Conservation (phyloP, 2,329 filamentous ascomycete species). For the Colletotrichum cereale region DNA sequence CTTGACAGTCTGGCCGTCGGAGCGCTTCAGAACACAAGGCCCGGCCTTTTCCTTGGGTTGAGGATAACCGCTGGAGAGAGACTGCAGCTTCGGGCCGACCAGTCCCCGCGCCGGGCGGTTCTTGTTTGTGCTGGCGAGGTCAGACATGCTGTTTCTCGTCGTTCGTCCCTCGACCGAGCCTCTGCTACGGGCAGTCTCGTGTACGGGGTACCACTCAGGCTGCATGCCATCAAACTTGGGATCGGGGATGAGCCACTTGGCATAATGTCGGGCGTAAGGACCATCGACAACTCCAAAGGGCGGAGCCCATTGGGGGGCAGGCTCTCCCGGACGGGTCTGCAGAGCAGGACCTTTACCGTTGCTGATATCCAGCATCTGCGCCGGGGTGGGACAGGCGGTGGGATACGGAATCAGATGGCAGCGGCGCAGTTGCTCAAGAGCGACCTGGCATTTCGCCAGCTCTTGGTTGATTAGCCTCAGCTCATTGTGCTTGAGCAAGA, state of each 20-base stretch:
- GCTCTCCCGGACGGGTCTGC: conserved; percentile 70
- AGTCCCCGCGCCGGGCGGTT: conserved; percentile 62
- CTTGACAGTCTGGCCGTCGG: conserved; percentile 88
- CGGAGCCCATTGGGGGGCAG: conserved; percentile 81
- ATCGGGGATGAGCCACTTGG: conserved; percentile 94
- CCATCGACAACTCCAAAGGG: conserved; percentile 93
- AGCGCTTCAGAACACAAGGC: conserved; percentile 86
- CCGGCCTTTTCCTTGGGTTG: conserved; percentile 84
- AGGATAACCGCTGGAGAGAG: conserved; percentile 77
- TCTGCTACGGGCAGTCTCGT: conserved; percentile 58
- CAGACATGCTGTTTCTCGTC: conserved; percentile 80
- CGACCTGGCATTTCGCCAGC: conserved; percentile 93
- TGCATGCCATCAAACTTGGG: conserved; percentile 82
- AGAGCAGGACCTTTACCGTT: conserved; percentile 80
- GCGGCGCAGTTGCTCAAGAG: conserved; percentile 91
- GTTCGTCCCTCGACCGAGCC: conserved; percentile 76
- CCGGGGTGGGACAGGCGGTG: conserved; percentile 73
- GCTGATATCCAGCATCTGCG: conserved; percentile 78
- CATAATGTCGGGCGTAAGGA: conserved; percentile 93
- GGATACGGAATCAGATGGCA: conserved; percentile 95
- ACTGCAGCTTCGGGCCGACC: conserved; percentile 73
- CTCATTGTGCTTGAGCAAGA: conserved; percentile 94
- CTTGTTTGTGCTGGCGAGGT: conserved; percentile 62
- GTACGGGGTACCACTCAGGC: conserved; percentile 58
- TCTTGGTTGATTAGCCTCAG: conserved; percentile 95